Base-by-base conservation (phyloP, 305 asterid genomes). In the Euphrasia arctica region DNA sequence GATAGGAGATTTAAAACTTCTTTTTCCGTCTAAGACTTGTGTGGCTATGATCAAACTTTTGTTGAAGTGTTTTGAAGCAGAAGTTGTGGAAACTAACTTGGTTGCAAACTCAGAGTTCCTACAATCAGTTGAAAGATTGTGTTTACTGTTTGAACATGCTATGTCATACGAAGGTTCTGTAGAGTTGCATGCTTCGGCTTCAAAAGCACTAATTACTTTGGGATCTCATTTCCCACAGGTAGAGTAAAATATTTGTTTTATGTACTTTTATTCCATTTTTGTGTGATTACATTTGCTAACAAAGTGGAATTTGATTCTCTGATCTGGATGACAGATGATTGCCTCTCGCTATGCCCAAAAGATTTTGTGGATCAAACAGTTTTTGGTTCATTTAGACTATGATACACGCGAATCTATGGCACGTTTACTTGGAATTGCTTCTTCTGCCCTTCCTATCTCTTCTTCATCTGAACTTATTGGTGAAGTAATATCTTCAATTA, bases 351-450 rank as follows among this genome's bases (percentile, higher is more conserved):
- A 86, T 80, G 89, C 89, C 22, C 79, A 72, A 69, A 94, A 88
- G 76, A 74, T 83, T 59, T n/a, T 68, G 70, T 94, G 99, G 99
- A 78, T 94, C 62, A 94, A 82, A 81, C 89, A 83, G 78, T 86
- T 80, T 70, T 78, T 84, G 67, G 83, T 80, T 67, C 95, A 90
- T 78, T 63, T 90, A 70, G 98, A 94, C 83, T 80, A 80, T 58
- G 95, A 81, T 61, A 94, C 99, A 9, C 96, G 99, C 55, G 99
- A 94, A 82, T 81, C 96, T 64, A 73, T 80, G 66, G 93, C 95
- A 58, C 95, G 97, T 34, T 83, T 94, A 75, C 94, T 90, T 70
- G 99, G 99, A 70, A 77, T 88, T 74, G 95, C 97, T 48, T 86
- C 97, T 59, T 79, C 87, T 61, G 81, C 79, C 65, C 95, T 90